phyloP scores from a whole-genome alignment of 106 monocot genomes.

The Triglochin maritima region DNA sequence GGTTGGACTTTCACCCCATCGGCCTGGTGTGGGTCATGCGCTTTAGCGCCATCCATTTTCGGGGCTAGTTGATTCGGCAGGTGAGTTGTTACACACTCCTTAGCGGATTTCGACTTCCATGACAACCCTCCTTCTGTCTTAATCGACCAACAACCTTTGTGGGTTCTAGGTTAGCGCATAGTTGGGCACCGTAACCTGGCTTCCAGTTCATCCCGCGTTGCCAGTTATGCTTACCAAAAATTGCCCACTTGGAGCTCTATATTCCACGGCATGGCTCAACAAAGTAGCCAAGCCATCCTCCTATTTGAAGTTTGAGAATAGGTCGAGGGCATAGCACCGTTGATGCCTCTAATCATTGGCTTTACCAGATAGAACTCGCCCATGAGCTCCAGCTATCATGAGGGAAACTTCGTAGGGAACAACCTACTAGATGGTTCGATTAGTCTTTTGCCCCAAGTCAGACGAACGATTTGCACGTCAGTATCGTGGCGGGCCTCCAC shows the following conservation, averaged over 20 bases:
- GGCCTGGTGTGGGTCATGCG: constrained; percentile 26
- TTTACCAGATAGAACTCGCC: constrained; percentile 15
- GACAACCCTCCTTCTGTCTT: constrained; percentile 21
- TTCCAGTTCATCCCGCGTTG: too few species aligned
- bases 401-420: too few species aligned
- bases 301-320: constrained; percentile 25
- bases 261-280: too few species aligned
- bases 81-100: constrained; percentile 36
- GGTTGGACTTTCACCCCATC: constrained; percentile 11
- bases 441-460: constrained; percentile 29
- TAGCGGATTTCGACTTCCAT: constrained; percentile 25
- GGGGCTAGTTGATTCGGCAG: constrained; percentile 37
- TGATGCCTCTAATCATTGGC: constrained; percentile 23
- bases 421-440: constrained; percentile 18
- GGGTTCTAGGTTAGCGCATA: constrained; percentile 28
- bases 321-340: constrained; percentile 16
- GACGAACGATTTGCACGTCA: constrained; percentile 23
- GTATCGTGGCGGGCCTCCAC: constrained; percentile 12
- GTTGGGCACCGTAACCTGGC: too few species aligned
- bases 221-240: too few species aligned
- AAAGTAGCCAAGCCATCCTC: too few species aligned
- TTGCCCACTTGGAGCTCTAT: too few species aligned
- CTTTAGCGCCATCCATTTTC: constrained; percentile 36
- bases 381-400: constrained; percentile 11
- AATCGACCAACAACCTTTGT: constrained; percentile 21